Evolutionary conservation across 441 rosid species (phyloP).

Genomic region (Omphalea diandra): DNA sequence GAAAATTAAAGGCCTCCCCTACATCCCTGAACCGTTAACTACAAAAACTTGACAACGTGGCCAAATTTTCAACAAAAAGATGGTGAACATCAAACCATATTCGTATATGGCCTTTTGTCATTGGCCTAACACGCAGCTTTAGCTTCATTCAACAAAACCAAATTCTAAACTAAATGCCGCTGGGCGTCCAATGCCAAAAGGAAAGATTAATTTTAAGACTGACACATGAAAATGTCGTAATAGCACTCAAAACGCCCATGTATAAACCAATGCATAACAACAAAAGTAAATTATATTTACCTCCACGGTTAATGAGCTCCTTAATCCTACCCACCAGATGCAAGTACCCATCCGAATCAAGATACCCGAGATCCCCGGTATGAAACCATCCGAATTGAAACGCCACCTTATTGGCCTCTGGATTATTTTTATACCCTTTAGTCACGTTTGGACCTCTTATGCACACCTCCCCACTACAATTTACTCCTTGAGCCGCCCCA

Average conservation of each 20-base stretch:
- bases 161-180: background rate
- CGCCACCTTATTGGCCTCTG: slow-evolving; percentile 72
- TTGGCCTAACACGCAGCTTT: background rate
- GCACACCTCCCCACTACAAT: slow-evolving; percentile 68
- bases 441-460: slow-evolving; percentile 82
- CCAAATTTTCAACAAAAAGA: background rate
- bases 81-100: background rate
- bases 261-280: too few species aligned
- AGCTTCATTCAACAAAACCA: too few species aligned
- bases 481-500: slow-evolving; percentile 51
- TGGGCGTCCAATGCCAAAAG: background rate
- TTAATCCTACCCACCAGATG: slow-evolving; percentile 85
- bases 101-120: background rate
- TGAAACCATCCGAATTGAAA: slow-evolving; percentile 89
- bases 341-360: slow-evolving; percentile 80
- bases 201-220: background rate
- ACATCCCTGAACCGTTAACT: background rate
- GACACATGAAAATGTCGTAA: slow-evolving; percentile 1
- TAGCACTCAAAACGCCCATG: too few species aligned
- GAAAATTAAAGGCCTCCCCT: background rate
- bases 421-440: slow-evolving; percentile 77
- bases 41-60: background rate
- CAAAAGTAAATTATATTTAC: slow-evolving; percentile 24
- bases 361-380: slow-evolving; percentile 71
- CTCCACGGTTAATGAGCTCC: slow-evolving; percentile 96